These are phyloP conservation scores for Epichloe sibirici DNA, from an alignment of 2,329 filamentous ascomycete genomes.

Conservation along the genomic window DNA sequence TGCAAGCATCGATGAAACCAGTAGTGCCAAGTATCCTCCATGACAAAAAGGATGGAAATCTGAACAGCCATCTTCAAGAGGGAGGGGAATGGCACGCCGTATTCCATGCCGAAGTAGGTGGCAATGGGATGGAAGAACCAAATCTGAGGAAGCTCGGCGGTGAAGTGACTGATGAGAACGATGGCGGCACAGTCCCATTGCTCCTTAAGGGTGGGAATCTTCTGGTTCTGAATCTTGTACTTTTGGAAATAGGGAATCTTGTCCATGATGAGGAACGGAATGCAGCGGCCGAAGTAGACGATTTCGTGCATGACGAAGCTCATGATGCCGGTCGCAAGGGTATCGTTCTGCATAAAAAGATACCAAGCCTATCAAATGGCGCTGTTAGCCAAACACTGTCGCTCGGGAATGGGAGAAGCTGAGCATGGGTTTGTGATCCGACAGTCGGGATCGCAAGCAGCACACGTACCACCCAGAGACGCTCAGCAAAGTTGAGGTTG, in stretches of 20 bases:
- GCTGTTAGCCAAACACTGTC: slow-evolving; percentile 1
- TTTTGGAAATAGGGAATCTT: slow-evolving; percentile 74
- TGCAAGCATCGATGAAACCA: slow-evolving; percentile 89
- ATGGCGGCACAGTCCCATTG: slow-evolving; percentile 91
- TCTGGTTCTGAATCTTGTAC: slow-evolving; percentile 87
- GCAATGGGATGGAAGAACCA: slow-evolving; percentile 98
- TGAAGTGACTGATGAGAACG: slow-evolving; percentile 91
- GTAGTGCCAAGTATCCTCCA: slow-evolving; percentile 98
- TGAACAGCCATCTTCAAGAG: slow-evolving; percentile 80
- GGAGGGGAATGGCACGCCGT: slow-evolving; percentile 71
- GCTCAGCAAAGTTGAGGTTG: slow-evolving; percentile 74
- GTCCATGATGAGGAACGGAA: slow-evolving; percentile 92
- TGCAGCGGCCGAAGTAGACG: slow-evolving; percentile 82
- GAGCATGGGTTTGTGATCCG: neutral
- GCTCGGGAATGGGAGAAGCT: neutral
- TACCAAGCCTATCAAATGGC: slow-evolving; percentile 61
- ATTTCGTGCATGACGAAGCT: slow-evolving; percentile 91
- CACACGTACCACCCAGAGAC: slow-evolving; percentile 66
- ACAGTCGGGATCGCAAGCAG: slow-evolving; percentile 5
- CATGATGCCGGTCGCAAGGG: slow-evolving; percentile 92
- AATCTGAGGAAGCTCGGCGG: slow-evolving; percentile 94
- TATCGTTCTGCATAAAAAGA: slow-evolving; percentile 95
- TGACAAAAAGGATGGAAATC: slow-evolving; percentile 84
- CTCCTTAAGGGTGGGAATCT: slow-evolving; percentile 84
- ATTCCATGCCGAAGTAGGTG: slow-evolving; percentile 80